These are phyloP conservation scores for Cyberlindnera subsufficiens DNA, from an alignment of 805 yeast genomes.

Conservation along the genomic window DNA sequence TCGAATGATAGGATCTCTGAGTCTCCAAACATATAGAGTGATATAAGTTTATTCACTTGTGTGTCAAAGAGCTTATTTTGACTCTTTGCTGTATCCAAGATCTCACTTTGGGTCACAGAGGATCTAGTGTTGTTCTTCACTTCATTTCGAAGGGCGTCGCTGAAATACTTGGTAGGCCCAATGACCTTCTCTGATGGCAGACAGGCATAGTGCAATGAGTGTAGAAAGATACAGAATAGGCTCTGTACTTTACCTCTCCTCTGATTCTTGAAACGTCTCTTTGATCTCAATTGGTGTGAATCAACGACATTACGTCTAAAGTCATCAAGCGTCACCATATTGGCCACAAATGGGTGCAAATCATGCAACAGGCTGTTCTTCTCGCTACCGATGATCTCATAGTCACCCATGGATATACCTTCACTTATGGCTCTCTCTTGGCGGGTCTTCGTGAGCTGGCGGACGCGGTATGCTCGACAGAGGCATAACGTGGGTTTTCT, in stretches of 20 bases:
- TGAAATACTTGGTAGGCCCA: constrained; percentile 1
- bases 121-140: neutral
- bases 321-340: constrained; percentile 7
- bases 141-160: constrained; percentile 3
- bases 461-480: too few relatives aligned
- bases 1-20: neutral
- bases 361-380: neutral
- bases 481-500: neutral
- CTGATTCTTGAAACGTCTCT: constrained; percentile 3
- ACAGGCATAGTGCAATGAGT: constrained; percentile 13
- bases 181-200: constrained; percentile 3
- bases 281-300: neutral
- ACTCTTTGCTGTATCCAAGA: neutral
- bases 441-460: neutral
- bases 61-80: constrained; percentile 2
- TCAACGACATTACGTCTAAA: constrained; percentile 10
- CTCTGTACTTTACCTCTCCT: constrained; percentile 9
- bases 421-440: constrained; percentile 2
- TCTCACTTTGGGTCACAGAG: neutral
- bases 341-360: constrained; percentile 4
- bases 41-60: constrained; percentile 2
- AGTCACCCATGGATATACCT: constrained; percentile 10
- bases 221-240: constrained; percentile 11
- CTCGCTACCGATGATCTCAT: constrained; percentile 5
- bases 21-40: constrained; percentile 10